Percentiles rank a stretch among this genome's conserved stretches.
Conservation (phyloP, 441 rosid genomes). For the Euphorbia corollata region DNA sequence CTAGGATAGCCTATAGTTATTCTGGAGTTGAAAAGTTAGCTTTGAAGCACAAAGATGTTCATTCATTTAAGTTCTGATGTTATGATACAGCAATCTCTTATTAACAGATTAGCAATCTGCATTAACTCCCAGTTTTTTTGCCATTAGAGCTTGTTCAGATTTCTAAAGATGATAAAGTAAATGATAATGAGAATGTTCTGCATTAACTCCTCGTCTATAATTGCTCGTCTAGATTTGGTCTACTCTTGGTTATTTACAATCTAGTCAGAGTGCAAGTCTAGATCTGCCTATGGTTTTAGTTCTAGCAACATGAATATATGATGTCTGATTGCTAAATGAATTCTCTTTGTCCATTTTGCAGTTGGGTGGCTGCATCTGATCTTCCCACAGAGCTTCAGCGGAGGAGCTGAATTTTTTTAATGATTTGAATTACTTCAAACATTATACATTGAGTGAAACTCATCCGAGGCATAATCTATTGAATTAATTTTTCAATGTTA, state of each 20-base stretch:
- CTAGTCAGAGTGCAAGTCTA: background rate
- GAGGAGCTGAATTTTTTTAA: conserved; percentile 9
- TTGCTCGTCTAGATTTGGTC: too few relatives aligned
- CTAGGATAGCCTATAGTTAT: background rate
- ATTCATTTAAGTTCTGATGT: background rate
- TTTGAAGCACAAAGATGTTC: background rate
- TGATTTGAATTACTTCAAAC: conserved; percentile 15
- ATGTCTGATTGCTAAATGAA: conserved; percentile 5
- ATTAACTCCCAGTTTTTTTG: background rate
- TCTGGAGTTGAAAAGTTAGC: background rate
- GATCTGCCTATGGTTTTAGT: background rate
- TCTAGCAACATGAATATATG: background rate
- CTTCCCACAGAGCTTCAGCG: conserved; percentile 18
- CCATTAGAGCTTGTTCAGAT: background rate
- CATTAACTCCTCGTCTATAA: too few relatives aligned
- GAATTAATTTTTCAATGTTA: conserved; percentile 21
- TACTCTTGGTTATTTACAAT: too few relatives aligned
- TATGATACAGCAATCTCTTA: background rate
- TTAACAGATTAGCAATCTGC: background rate
- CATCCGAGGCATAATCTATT: conserved; percentile 7
- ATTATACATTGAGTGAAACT: conserved; percentile 11
- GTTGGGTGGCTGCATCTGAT: conserved; percentile 83
- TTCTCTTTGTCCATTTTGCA: conserved; percentile 25
- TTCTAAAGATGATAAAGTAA: too few relatives aligned
- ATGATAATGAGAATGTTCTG: too few relatives aligned